phyloP scores from a whole-genome alignment of 768 basidiomycete genomes.

The Naganishia vishniacii region DNA sequence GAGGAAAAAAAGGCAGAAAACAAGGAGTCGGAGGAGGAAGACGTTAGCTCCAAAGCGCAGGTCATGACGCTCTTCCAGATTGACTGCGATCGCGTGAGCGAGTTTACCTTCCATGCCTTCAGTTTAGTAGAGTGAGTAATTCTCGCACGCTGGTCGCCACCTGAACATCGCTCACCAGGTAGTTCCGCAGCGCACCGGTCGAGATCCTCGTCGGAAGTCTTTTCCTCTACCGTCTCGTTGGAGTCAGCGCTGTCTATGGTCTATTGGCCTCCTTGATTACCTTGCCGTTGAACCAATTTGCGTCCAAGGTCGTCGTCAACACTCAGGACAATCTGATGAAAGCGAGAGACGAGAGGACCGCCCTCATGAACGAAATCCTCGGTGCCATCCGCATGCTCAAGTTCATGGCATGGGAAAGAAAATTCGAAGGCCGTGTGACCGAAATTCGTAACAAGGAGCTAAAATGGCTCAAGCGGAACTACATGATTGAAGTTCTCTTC shows the following conservation, averaged over 20 bases:
- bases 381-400: constrained; percentile 90
- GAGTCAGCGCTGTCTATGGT: constrained; percentile 54
- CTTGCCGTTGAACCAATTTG: constrained; percentile 73
- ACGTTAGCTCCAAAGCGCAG: constrained; percentile 60
- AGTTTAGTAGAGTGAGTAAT: not conserved
- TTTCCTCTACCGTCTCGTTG: constrained; percentile 74
- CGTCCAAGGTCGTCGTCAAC: constrained; percentile 68
- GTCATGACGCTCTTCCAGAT: constrained; percentile 96
- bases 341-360: constrained; percentile 79
- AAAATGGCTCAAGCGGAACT: constrained; percentile 77
- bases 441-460: constrained; percentile 74
- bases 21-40: constrained; percentile 55
- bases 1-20: constrained; percentile 45
- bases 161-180: no score
- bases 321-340: constrained; percentile 87
- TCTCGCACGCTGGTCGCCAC: no score
- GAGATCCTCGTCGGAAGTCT: constrained; percentile 59
- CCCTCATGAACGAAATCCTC: constrained; percentile 85
- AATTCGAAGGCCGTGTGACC: constrained; percentile 70
- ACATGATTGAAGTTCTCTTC: constrained; percentile 70
- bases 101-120: constrained; percentile 23
- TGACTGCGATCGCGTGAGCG: constrained; percentile 72
- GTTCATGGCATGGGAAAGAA: constrained; percentile 94
- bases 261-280: constrained; percentile 57
- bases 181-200: constrained; percentile 36